Evolutionary conservation across 331 rosid genomes (phyloP).

Genomic region (Quercus tomentella): DNA sequence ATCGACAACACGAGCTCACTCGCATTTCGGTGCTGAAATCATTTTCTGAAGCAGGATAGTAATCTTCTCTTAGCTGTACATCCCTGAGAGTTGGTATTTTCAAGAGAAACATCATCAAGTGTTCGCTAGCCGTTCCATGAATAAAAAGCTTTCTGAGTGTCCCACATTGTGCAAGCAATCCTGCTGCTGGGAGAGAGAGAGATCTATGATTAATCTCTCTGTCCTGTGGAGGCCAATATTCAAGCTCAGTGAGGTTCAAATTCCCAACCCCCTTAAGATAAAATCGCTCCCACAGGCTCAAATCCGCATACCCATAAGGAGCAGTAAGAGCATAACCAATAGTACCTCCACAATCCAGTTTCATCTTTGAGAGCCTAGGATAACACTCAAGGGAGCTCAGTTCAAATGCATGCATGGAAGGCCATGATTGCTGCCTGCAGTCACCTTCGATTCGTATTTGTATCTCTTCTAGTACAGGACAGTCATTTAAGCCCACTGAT

Average conservation of each 20-base stretch:
- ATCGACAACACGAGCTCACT: neutral
- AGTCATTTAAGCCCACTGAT: neutral
- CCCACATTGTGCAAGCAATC: neutral
- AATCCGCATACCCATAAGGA: neutral
- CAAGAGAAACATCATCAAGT: neutral
- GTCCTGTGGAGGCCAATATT: constrained; percentile 8
- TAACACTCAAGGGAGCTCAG: neutral
- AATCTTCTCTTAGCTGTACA: constrained; percentile 9
- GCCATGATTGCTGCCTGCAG: neutral
- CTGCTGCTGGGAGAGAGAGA: constrained; percentile 7
- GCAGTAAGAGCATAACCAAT: constrained; percentile 8
- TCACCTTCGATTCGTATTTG: neutral
- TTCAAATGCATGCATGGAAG: neutral
- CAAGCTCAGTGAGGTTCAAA: neutral
- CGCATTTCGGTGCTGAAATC: neutral
- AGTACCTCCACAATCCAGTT: neutral
- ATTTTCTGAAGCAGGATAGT: constrained; percentile 10
- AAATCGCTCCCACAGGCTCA: constrained; percentile 11
- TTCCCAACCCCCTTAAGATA: neutral
- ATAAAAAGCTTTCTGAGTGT: neutral
- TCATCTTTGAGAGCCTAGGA: constrained; percentile 3
- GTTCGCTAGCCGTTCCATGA: constrained; percentile 7
- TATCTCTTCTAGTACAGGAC: neutral
- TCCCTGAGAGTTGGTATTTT: constrained; percentile 5
- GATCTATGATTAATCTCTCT: neutral